These are phyloP conservation scores for Leucogyrophana mollusca DNA, from an alignment of 768 basidiomycete genomes.

Conservation along the genomic window DNA sequence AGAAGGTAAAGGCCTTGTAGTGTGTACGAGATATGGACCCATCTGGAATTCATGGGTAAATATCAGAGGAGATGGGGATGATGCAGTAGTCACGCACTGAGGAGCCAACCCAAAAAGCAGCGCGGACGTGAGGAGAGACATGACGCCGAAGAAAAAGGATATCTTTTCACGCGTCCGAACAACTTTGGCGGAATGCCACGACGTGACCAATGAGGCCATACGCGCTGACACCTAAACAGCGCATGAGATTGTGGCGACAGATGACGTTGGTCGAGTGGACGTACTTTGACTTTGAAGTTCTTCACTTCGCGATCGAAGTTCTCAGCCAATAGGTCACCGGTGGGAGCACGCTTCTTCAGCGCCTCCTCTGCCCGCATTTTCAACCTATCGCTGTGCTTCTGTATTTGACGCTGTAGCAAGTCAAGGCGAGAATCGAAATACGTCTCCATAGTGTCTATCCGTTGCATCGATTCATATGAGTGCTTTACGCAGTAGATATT, in stretches of 20 bases:
- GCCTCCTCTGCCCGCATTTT: conserved; percentile 82
- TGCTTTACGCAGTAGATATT: neutral
- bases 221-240: conserved; percentile 67
- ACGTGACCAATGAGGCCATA: conserved; percentile 70
- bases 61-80: neutral
- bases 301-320: conserved; percentile 86
- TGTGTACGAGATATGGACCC: conserved; percentile 88
- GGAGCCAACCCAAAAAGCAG: conserved; percentile 88
- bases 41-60: conserved; percentile 44
- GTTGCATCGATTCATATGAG: neutral
- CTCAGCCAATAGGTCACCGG: conserved; percentile 66
- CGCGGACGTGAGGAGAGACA: conserved; percentile 81
- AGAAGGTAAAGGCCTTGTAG: conserved; percentile 74
- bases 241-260: conserved; percentile 2
- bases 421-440: conserved; percentile 92
- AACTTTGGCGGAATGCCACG: conserved; percentile 93
- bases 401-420: conserved; percentile 77
- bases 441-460: conserved; percentile 87
- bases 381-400: conserved; percentile 82
- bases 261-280: conserved; percentile 5
- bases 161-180: conserved; percentile 81
- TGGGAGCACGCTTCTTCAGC: conserved; percentile 57
- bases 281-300: conserved; percentile 82
- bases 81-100: conserved; percentile 52
- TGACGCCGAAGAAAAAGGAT: conserved; percentile 93